Evolutionary conservation across 75 land plant genomes (phyloP).

Genomic region (Chamaecyparis obtusa): DNA sequence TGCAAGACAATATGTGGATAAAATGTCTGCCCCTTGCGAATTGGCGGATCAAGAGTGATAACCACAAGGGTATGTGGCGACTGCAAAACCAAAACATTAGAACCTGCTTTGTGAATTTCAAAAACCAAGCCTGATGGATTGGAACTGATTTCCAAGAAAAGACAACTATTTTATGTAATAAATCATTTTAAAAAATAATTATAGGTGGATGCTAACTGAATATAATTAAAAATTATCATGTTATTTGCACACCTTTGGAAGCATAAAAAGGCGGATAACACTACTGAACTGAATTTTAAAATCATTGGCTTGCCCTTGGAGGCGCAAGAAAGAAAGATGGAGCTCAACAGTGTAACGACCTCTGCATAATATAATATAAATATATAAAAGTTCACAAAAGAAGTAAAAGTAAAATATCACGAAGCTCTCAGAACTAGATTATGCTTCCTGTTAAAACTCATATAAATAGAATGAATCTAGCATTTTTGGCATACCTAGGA

Average conservation of each 20-base stretch:
- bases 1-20: slow-evolving; percentile 93
- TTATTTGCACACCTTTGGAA: slow-evolving; percentile 60
- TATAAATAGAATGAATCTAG: no score
- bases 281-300: slow-evolving; percentile 93
- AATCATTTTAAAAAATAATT: no score
- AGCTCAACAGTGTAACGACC: slow-evolving; percentile 87
- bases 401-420: background rate
- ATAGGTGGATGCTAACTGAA: no score
- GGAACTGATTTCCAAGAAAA: background rate
- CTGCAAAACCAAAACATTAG: slow-evolving; percentile 34
- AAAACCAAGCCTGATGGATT: no score
- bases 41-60: slow-evolving; percentile 84
- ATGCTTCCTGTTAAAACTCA: no score
- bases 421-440: no score
- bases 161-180: no score
- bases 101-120: no score
- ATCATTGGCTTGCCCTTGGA: slow-evolving; percentile 91
- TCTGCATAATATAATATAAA: slow-evolving; percentile 24
- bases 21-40: slow-evolving; percentile 89
- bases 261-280: slow-evolving; percentile 71
- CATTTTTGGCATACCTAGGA: slow-evolving; percentile 51
- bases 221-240: no score
- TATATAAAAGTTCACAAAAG: background rate
- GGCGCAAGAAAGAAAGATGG: slow-evolving; percentile 76
- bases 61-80: slow-evolving; percentile 86